Evolutionary conservation across 306 rosid genomes (phyloP), one percentile per base, ranked within the genome.

Genomic region (Prunus fruticosa): DNA sequence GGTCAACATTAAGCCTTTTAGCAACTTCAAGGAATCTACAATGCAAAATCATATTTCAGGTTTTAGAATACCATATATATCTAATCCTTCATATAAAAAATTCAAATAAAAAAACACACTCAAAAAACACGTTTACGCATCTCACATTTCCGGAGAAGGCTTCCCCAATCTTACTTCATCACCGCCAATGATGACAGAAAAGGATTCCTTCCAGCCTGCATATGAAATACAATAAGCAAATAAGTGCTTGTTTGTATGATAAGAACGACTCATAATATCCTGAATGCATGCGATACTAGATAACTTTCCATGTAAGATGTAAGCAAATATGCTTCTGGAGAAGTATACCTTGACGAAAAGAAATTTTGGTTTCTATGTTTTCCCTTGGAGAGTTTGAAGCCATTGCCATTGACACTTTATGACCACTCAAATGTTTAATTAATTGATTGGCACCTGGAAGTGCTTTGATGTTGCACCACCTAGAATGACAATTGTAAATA

Each of bases 121-220:
- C 16, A 64, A 75, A 71, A 58, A 76, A 76, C 8, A 72, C 16
- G 20, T 20, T 41, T 68, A 38, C 75, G 86, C 66, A 73, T 76
- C 95, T 83, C 82, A 92, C 98, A 92, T 90, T 63, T 95, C 98
- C 46, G 97, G 97, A 77, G 97, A 90, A 52, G 98, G 98, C 83
- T 95, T 95, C 75, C 85, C 92, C 3, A 72, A 67, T 71, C 81
- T 82, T 75, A 92, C 97, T 89, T 95, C 98, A 45, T 95, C 93
- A 56, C 96, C 95, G 51, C 97, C 97, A 72, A 95, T 72, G 70
- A 92, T 87, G 73, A 88, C 84, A 45, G 93, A 77, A 78, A 95
- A 95, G 46, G 93, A 89, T 53, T 86, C 89, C 77, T 89, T 92
- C 98, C 97, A 95, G 47, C 97, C 98, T 95, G 80, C 74, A 79